A percentile compares a stretch with the other conserved stretches of the same genome.
Conservation (phyloP, 257 asterid genomes). For the Plectranthus barbatus region DNA sequence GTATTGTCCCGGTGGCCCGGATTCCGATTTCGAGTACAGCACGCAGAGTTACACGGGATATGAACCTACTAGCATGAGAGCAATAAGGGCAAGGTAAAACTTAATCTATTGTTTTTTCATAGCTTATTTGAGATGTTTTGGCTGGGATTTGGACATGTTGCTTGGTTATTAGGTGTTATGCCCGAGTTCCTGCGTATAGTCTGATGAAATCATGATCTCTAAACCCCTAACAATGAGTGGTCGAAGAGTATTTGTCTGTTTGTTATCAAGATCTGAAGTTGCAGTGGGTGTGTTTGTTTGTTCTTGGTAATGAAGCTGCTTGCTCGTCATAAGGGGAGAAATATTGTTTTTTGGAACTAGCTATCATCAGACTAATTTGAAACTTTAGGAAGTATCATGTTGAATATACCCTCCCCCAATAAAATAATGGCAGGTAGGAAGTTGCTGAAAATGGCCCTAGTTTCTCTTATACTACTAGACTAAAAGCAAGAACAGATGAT, state of each 20-base stretch:
- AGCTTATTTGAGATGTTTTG: not conserved
- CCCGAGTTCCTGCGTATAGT: not conserved
- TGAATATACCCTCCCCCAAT: not conserved
- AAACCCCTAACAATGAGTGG: no score
- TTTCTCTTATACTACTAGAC: not conserved
- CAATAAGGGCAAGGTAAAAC: slow-evolving; percentile 87
- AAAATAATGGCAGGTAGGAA: not conserved
- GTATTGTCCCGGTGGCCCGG: slow-evolving; percentile 98
- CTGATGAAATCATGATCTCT: not conserved
- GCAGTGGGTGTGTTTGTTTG: not conserved
- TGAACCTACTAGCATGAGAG: slow-evolving; percentile 99
- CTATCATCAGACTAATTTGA: no score
- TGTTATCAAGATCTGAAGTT: not conserved
- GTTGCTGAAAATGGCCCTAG: not conserved
- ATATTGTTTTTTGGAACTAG: no score
- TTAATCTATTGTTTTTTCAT: not conserved
- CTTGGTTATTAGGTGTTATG: not conserved
- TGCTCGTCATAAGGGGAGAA: no score
- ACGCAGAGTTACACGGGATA: slow-evolving; percentile 98
- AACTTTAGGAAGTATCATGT: not conserved
- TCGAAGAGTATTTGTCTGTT: not conserved
- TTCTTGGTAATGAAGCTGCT: not conserved
- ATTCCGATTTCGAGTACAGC: slow-evolving; percentile 96
- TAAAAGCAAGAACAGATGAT: not conserved
- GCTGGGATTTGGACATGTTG: not conserved